Evolutionary conservation across 768 basidiomycete species (phyloP), one percentile per base, ranked within the genome.

Genomic region (Lentinula guzmanii): DNA sequence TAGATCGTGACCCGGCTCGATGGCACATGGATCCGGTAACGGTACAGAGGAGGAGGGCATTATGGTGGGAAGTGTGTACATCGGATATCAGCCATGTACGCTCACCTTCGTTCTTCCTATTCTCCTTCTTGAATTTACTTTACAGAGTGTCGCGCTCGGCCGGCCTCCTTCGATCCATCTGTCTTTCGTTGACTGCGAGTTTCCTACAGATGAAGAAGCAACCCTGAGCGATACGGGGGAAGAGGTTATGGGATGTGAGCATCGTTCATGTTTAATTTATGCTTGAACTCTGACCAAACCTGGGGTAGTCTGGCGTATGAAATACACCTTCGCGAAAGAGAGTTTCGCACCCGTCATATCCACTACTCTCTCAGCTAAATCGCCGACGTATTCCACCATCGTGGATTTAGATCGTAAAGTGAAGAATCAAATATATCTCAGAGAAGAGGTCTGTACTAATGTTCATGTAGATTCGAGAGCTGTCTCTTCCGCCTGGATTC

Each of bases 151-250:
- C 39, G 72, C 74, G 1, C 68, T 77, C 24, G 78, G 78, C 8
- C 73, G 77, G 16, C 78, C 78, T 3, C 74, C 77, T 6, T 68
- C 76, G 2, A 69, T 77, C 21, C 69, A 72, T n/a, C 66, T 72
- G 7, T 66, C 68, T 16, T 76, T 75, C 50, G 73, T 78, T 24
- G 79, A 80, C 61, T 78, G 78, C 66, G 74, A 76, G 54, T 79
- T 82, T 52, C 85, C 86, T 0, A 68, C 71, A 5, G 84, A 86
- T 63, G 82, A 85, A 56, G 84, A 86, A 65, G 76, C 75, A 3
- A 73, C 74, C 0, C 53, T 81, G 21, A 76, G 70, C 51, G 76
- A 79, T 18, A 65, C 75, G 7, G 82, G 83, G 1, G 75, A 80
- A 46, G 67, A 73, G 9, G 75, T 81, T 58, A 74, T 70, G 60